Base-by-base conservation (phyloP, 1,139 yeast species). In the Scheffersomyces insectosa region DNA sequence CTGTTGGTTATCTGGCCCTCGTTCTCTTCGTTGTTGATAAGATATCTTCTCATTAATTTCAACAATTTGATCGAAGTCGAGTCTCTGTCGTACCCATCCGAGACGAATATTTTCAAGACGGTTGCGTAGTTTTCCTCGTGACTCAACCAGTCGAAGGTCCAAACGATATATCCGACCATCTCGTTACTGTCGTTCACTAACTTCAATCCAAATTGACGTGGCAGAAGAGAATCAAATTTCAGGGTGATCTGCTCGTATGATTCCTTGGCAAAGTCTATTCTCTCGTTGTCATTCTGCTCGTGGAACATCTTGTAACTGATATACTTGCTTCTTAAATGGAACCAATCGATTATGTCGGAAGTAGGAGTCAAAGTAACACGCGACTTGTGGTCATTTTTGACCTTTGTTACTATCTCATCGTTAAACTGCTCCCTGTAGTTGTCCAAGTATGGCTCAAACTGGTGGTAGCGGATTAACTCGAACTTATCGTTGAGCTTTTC, bases 251-350 rank as follows among this genome's bases (percentile, higher is more conserved):
- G 54, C 2, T 61, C 62, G 44, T 64, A 60, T n/a, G 60, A 41
- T 28, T 57, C 58, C 13, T 49, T 43, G 9, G 42, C 42, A 40
- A 66, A 62, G 46, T 69, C 67, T 38, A 65, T 48, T 16, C 38
- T 36, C 8, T 40, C 34, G 4, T 42, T 40, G 25, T 51, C 55
- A 20, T 28, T 47, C 39, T 31, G 41, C 27, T 55, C 54, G 38
- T 62, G 55, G 42, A 63, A 62, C 33, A 67, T 46, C 45, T 62
- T 63, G 42, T 65, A 59, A 36, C 70, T 58, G 37, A 72, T 59
- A 45, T 57, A 72, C 44, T 73, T 74, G 27, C 72, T 57, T 46
- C 79, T 58, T 40, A 72, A 57, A 46, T 74, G 79, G 50, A 70
- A 73, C 79, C 79, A 74, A 55, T 73, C 77, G 8, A 70, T 54